These are phyloP conservation scores for Circinella umbellata DNA, from an alignment of 371 early-diverging fungal genomes.

Conservation along the genomic window DNA sequence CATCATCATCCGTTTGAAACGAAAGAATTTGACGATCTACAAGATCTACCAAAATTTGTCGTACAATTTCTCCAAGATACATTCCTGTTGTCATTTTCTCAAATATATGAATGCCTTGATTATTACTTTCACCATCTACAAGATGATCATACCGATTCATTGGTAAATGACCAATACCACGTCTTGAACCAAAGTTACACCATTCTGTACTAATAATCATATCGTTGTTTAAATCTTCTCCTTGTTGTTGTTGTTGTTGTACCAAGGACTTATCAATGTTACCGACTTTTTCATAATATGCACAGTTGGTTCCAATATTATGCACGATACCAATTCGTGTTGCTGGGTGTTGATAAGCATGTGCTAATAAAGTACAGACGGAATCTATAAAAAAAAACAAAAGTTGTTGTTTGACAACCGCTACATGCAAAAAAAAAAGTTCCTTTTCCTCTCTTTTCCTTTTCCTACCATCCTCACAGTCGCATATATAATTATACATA, in stretches of 20 bases:
- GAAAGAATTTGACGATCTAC: slow-evolving; percentile 72
- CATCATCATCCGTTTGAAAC: slow-evolving; percentile 49
- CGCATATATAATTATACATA: not conserved
- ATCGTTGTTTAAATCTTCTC: slow-evolving; percentile 42
- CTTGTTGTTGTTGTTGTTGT: slow-evolving; percentile 12
- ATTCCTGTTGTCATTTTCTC: slow-evolving; percentile 95
- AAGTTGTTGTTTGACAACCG: not conserved
- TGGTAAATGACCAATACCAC: slow-evolving; percentile 76
- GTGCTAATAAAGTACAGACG: slow-evolving; percentile 89
- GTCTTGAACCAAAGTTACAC: slow-evolving; percentile 74
- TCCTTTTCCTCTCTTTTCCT: not conserved
- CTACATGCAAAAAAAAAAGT: not conserved
- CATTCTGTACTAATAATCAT: slow-evolving; percentile 93
- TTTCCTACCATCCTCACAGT: too few species aligned
- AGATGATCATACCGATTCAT: slow-evolving; percentile 78
- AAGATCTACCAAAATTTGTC: slow-evolving; percentile 77
- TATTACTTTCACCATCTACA: slow-evolving; percentile 76
- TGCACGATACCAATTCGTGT: slow-evolving; percentile 91
- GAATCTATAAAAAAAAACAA: slow-evolving; percentile 62
- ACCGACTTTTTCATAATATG: slow-evolving; percentile 67
- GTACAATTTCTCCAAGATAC: slow-evolving; percentile 91
- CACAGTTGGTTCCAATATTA: slow-evolving; percentile 95
- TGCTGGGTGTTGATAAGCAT: slow-evolving; percentile 86
- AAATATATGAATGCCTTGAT: slow-evolving; percentile 79
- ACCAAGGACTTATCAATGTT: slow-evolving; percentile 37